phyloP scores from a whole-genome alignment of 257 asterid genomes.

The Solanum peruvianum region DNA sequence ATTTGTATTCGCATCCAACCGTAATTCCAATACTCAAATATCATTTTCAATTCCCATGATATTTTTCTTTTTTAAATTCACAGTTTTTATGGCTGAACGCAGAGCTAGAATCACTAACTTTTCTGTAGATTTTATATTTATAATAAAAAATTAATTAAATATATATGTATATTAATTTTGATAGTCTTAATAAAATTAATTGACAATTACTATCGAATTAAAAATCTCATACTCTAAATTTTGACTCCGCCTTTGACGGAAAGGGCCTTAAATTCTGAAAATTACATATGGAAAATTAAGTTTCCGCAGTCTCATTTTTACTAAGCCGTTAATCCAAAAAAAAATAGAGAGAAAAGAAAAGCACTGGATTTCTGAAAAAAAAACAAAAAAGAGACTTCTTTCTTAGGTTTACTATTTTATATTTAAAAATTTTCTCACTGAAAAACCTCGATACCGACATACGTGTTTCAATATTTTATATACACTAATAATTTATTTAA shows the following conservation, averaged over 20 bases:
- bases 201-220: too few species aligned
- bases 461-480: neutral
- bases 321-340: neutral
- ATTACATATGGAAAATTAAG: neutral
- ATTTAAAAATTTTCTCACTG: neutral
- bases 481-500: neutral
- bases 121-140: rapidly evolving
- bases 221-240: neutral
- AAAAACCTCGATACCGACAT: neutral
- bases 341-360: neutral
- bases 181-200: too few species aligned
- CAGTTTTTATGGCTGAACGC: neutral
- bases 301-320: neutral
- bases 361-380: neutral
- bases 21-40: neutral
- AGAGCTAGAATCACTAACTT: too few species aligned
- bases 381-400: neutral
- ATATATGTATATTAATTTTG: too few species aligned
- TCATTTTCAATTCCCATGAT: neutral
- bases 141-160: too few species aligned
- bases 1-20: neutral
- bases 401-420: neutral
- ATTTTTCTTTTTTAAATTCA: neutral
- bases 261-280: neutral
- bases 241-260: too few species aligned